phyloP scores from a whole-genome alignment of 345 rosid genomes.

The Lepidium didymum region DNA sequence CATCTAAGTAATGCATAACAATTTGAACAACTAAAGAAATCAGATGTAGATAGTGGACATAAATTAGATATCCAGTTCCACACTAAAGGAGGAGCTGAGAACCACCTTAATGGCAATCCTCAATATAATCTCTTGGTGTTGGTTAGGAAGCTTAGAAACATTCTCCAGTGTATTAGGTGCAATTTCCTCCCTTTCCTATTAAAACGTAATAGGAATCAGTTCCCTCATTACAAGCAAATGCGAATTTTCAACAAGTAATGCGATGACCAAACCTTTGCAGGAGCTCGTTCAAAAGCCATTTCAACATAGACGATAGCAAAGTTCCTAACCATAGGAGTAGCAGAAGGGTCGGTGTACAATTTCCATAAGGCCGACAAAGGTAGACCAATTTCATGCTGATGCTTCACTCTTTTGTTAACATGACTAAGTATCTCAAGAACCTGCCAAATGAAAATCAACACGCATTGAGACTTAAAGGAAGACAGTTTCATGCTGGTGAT shows the following conservation, averaged over 20 bases:
- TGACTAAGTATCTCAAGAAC: conserved; percentile 95
- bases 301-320: conserved; percentile 87
- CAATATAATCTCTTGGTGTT: conserved; percentile 78
- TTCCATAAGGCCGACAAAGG: conserved; percentile 69
- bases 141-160: conserved; percentile 66
- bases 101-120: conserved; percentile 66
- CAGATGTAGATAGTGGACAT: not conserved
- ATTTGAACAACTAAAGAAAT: not conserved
- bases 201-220: conserved; percentile 1
- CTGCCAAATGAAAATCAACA: conserved; percentile 31
- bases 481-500: too few species aligned
- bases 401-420: conserved; percentile 93
- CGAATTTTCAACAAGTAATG: not conserved
- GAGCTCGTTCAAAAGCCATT: conserved; percentile 85
- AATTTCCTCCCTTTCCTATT: conserved; percentile 75
- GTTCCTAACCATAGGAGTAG: conserved; percentile 69
- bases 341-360: conserved; percentile 50
- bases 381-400: conserved; percentile 68
- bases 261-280: conserved; percentile 40
- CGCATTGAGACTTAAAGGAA: not conserved
- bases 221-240: conserved; percentile 3
- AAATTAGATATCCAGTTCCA: not conserved
- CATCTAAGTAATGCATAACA: conserved; percentile 2
- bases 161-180: conserved; percentile 56
- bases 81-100: conserved; percentile 5